Evolutionary conservation across 306 rosid species (phyloP).

Genomic region (Pueraria montana): DNA sequence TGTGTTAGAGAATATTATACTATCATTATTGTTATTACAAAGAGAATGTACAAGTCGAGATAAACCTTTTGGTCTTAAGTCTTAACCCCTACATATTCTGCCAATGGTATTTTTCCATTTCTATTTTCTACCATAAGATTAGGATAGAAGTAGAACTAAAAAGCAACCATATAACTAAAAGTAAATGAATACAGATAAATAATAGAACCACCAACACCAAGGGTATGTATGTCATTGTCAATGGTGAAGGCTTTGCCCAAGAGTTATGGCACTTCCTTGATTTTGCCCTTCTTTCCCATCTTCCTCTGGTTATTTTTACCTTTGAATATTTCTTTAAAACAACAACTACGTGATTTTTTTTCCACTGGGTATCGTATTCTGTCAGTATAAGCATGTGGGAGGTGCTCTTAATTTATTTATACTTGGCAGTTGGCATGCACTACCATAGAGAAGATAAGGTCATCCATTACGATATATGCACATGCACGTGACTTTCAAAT

Average conservation of each 20-base stretch:
- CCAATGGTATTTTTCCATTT: slow-evolving; percentile 34
- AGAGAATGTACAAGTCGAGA: slow-evolving; percentile 20
- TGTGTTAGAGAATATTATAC: no score
- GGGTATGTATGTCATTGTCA: slow-evolving; percentile 23
- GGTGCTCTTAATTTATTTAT: slow-evolving; percentile 37
- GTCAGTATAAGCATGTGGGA: slow-evolving; percentile 57
- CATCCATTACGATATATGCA: slow-evolving; percentile 29
- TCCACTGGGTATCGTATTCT: slow-evolving; percentile 48
- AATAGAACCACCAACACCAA: neutral
- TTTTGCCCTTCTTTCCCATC: slow-evolving; percentile 31
- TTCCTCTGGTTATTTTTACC: slow-evolving; percentile 23
- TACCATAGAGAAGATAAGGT: slow-evolving; percentile 45
- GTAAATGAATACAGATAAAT: neutral
- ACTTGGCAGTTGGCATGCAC: slow-evolving; percentile 55
- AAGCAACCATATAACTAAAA: neutral
- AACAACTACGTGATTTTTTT: slow-evolving; percentile 45
- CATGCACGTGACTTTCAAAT: slow-evolving; percentile 52
- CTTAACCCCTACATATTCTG: neutral
- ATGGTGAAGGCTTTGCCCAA: slow-evolving; percentile 24
- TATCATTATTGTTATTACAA: slow-evolving; percentile 10
- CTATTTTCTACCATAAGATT: neutral
- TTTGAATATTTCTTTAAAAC: slow-evolving; percentile 37
- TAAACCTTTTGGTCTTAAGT: neutral
- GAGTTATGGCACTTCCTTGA: slow-evolving; percentile 22
- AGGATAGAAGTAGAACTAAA: neutral